Percentiles rank a stretch among this genome's conserved stretches.
Conservation (phyloP, 306 rosid genomes). For the Gillenia trifoliata region DNA sequence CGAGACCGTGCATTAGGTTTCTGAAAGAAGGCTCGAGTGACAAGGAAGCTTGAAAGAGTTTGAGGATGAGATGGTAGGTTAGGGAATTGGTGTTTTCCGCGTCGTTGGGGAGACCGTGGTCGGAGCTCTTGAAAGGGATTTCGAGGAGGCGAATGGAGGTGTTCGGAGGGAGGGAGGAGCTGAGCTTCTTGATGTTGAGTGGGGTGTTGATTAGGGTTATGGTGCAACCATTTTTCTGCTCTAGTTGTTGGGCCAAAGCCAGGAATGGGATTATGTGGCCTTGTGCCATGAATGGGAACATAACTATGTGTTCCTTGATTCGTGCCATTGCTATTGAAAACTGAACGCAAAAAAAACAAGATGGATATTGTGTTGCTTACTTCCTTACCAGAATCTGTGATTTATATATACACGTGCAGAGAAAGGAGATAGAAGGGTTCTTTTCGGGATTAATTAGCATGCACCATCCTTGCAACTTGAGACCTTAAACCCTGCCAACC, state of each 20-base stretch:
- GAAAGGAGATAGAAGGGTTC: not conserved
- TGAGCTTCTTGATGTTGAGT: constrained; percentile 1
- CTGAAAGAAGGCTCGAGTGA: not conserved
- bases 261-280: constrained; percentile 32
- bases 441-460: not conserved
- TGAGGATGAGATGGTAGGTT: not conserved
- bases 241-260: constrained; percentile 15
- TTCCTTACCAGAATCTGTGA: not conserved
- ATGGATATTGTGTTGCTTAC: not conserved
- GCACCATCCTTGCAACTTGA: not conserved
- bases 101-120: too few relatives aligned
- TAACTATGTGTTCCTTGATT: not conserved
- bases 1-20: not conserved
- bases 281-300: constrained; percentile 32
- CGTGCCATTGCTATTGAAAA: not conserved
- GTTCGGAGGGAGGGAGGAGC: constrained; percentile 10
- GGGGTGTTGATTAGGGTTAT: constrained; percentile 21
- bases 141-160: not conserved
- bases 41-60: not conserved
- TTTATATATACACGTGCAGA: not conserved
- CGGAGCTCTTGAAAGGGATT: not conserved
- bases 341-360: not conserved
- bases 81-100: not conserved
- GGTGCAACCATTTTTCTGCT: not conserved
- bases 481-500: too few relatives aligned